A percentile compares a stretch with the other conserved stretches of the same genome.
Conservation (phyloP, 2,329 filamentous ascomycete species). For the Cladosporium sp. region DNA sequence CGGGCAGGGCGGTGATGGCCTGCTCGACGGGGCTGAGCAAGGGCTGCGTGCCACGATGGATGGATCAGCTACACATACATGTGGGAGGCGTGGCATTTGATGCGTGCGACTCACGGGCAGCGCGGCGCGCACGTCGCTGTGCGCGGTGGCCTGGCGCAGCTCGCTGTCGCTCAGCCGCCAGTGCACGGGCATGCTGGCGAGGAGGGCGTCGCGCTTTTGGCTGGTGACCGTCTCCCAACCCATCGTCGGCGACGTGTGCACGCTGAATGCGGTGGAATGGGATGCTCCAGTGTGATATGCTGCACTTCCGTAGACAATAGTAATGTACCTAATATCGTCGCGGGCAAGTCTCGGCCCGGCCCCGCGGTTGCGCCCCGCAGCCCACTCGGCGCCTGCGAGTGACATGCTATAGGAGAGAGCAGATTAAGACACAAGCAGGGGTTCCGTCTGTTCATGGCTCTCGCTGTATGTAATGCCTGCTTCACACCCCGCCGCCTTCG, state of each 20-base stretch:
- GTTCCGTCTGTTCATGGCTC: not conserved
- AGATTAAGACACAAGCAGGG: not conserved
- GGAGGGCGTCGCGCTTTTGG: conserved; percentile 1
- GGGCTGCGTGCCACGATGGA: not conserved
- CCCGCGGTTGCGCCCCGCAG: not conserved
- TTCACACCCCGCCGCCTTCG: not conserved
- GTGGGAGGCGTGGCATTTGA: not conserved
- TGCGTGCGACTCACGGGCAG: not conserved
- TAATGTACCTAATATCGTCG: not conserved
- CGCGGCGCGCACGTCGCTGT: not conserved
- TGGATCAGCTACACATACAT: not conserved
- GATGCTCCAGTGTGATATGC: not conserved
- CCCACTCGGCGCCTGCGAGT: not conserved
- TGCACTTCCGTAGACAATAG: not conserved
- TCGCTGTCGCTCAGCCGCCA: not conserved
- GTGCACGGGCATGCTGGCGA: not conserved
- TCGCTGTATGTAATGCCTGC: not conserved
- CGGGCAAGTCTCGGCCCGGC: not conserved
- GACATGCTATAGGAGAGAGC: not conserved
- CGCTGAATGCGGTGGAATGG: not conserved
- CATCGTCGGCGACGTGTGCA: not conserved
- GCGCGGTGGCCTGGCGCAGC: not conserved
- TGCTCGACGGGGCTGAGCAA: not conserved
- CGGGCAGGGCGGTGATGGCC: conserved; percentile 9
- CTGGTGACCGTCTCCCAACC: not conserved